Conservation (phyloP, 805 yeast genomes). For the Metschnikowia noctiluminum region DNA sequence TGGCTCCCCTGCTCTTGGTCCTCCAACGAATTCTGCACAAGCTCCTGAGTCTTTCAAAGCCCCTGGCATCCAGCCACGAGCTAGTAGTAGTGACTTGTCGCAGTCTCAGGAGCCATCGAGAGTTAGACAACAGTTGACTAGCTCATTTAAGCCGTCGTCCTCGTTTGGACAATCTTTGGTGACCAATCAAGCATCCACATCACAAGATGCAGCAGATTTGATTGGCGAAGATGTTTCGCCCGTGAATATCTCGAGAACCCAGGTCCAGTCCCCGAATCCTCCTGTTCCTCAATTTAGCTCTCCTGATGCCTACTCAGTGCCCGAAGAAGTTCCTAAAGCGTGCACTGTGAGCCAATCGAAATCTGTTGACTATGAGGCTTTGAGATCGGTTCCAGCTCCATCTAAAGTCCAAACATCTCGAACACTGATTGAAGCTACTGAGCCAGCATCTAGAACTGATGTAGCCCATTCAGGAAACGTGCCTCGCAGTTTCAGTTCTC, state of each 20-base stretch:
- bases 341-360: slow-evolving; percentile 6
- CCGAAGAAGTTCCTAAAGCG: neutral
- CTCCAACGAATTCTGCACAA: slow-evolving; percentile 8
- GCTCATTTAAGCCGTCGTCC: slow-evolving; percentile 75
- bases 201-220: slow-evolving; percentile 18
- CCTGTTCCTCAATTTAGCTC: neutral
- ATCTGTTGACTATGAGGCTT: slow-evolving; percentile 47
- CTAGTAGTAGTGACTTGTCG: slow-evolving; percentile 35
- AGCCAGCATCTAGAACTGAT: neutral
- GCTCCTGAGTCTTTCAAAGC: slow-evolving; percentile 8
- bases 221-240: slow-evolving; percentile 33
- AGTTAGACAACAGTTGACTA: slow-evolving; percentile 31
- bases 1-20: slow-evolving; percentile 25
- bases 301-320: neutral
- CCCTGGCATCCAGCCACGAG: slow-evolving; percentile 22
- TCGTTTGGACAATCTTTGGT: slow-evolving; percentile 76
- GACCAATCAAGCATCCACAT: slow-evolving; percentile 18
- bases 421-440: neutral
- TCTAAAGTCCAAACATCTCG: slow-evolving; percentile 21
- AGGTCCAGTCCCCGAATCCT: neutral
- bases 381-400: slow-evolving; percentile 46
- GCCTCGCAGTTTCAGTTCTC: slow-evolving; percentile 2
- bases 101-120: slow-evolving; percentile 28
- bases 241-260: neutral
- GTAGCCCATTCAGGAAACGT: neutral